Evolutionary conservation across 495 filamentous ascomycete genomes (phyloP), one percentile per base, ranked within the genome.

Genomic region (Filosporella fistucella): DNA sequence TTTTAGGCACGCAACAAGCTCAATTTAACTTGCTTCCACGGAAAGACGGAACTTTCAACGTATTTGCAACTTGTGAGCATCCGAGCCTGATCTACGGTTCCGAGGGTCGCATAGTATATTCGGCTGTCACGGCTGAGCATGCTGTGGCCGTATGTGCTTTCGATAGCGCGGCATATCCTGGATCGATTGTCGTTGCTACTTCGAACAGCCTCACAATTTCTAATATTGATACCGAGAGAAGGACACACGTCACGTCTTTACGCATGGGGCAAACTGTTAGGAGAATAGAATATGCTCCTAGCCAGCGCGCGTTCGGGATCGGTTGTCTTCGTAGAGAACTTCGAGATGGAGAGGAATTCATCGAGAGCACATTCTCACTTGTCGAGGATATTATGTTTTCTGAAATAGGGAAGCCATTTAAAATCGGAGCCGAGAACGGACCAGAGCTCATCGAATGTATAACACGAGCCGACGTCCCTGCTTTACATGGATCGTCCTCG

Each of bases 31-130:
- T 82, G 9, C 69, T 99, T 6, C 89, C 89, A 2, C 64, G 76
- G 38, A 70, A 67, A 11, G 70, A 69, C 0, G 70, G 72, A 13
- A 59, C 87, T 1, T 86, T 76, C 60, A 95, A 87, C 61, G 85
- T 99, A 0, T 95, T 99, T 56, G 88, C 91, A 1, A 91, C 86
- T 0, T 96, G 89, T 55, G 93, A 97, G 52, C 87, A 96, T 57
- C 88, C 93, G 13, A 95, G 86, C 54, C 63, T 99, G 39, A 94
- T 97, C 41, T 96, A 97, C 55, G 85, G 83, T 14, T 81, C 83
- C 5, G 89, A 97, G 58, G 88, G 85, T 1, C 77, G 91, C 10
- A 83, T 96, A 22, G 82, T 95, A 6, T 99, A 93, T 71, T 95
- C 89, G 14, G 89, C 94, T 1, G 85, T 96, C n/a, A 97, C 95